Evolutionary conservation across 306 rosid species (phyloP), one percentile per base, ranked within the genome.

Genomic region (Inga oerstediana): DNA sequence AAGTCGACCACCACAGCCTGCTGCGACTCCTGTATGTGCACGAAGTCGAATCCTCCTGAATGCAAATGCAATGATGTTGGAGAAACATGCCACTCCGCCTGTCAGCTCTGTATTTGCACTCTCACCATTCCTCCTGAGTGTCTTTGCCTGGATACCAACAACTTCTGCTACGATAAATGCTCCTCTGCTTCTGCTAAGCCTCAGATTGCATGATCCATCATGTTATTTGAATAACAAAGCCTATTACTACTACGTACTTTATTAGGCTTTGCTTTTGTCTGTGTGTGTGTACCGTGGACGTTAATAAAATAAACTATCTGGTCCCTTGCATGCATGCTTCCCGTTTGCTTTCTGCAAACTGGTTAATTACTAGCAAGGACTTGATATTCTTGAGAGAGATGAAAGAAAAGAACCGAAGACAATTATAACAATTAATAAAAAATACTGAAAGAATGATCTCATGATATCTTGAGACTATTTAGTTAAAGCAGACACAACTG

Each of bases 1-100:
- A 81, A 61, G 70, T 65, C 80, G 0, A 65, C 80, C 1, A 22
- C 81, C 4, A 77, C 24, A 4, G 54, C 35, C 3, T 84, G 87
- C 24, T 84, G 87, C 44, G 34, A 69, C 22, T 7, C 0, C 0
- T 79, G 84, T 20, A 0, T 3, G 0, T 84, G 87, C 68, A 74
- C 80, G 16, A 58, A 2, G 74, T 80, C 87, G 35, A 22, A 15
- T 0, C 82, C 81, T 7, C 79, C 82, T 1, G 8, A 48, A 2
- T 85, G 84, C 35, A 19, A 14, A 0, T 65, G 71, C 39, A 0
- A 0, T 1, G 71, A 65, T 3, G 0, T 3, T 2, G 19, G 69
- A 64, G 69, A 27, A 64, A 64, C 69, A 4, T 64, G 69, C 6
- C 69, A 64, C 69, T 64, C 69, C 2, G 69, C 69, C 2, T 64